Base-by-base conservation (phyloP, 1,284 basidiomycete genomes). In the Trichosporon coremiiforme region DNA sequence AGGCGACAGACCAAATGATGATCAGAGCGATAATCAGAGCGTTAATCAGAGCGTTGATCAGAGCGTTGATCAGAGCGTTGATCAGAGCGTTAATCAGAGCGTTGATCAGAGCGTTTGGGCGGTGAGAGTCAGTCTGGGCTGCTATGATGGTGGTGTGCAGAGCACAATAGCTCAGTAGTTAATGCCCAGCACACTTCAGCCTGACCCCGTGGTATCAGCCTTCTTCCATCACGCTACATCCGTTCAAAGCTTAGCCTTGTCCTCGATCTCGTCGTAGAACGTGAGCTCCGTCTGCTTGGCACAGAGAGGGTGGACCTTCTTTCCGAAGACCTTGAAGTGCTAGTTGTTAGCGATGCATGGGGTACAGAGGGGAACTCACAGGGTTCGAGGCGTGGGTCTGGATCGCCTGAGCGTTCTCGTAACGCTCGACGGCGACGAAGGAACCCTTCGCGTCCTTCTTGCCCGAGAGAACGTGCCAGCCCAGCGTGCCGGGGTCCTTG, bases 241-340 rank as follows among this genome's bases (percentile, higher is more conserved):
- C 15, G 17, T 15, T 62, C 22, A 62, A 29, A 62, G 57, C 57
- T 62, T 62, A 8, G 57, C 57, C 17, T 31, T 33, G 57, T 62
- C 57, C 57, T 62, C 57, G 33, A 62, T 22, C 57, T 62, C 57
- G 31, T 62, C 57, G 29, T 62, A 62, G 29, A 33, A 62, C 31
- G 57, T 62, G 57, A 62, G 57, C 57, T 62, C 57, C 31, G 57
- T 62, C 57, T 62, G 57, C 57, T 62, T 62, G 3, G 57, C 57
- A 7, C 57, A 62, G 13, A 62, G 57, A 13, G 57, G 57, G 15
- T 9, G 29, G 57, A 62, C 57, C 57, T 62, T 62, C 57, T 62
- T 62, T 31, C 57, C 57, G 29, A 62, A 62, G 6, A 62, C 29
- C 57, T 62, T 62, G 57, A 62, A 62, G 57, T 62, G 57, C 57